Evolutionary conservation across 306 rosid genomes (phyloP), one percentile per base, ranked within the genome.

Genomic region (Phaseolus lunatus): DNA sequence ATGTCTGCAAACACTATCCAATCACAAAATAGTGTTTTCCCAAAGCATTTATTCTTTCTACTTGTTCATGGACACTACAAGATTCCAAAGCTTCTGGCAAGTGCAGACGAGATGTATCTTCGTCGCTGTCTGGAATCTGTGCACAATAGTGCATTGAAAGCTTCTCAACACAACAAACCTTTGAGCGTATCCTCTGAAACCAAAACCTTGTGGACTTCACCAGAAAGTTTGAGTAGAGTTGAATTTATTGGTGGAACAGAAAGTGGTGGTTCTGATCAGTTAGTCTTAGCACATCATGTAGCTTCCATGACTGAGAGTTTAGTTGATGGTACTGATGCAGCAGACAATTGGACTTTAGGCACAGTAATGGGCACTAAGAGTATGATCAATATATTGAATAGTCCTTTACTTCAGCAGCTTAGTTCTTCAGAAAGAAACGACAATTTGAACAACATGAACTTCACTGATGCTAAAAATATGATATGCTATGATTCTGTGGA

Each of bases 51-150:
- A 3, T 71, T 52, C 49, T 52, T 52, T 26, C 49, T 71, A 71
- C 64, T 71, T 52, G 64, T 71, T 71, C 49, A 50, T 52, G 76
- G 76, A 20, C 48, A 52, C 49, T 50, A 52, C 15, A 71, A 20
- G 64, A 52, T 71, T 71, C 76, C 64, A 71, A 71, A 71, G 22
- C 20, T 52, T 52, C 22, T 71, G 45, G 50, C 76, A 52, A 49
- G 35, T 12, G 33, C 64, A 50, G 64, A 71, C 7, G 76, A 69
- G 61, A 69, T 48, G 9, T 48, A 69, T 69, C 33, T 66, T 22
- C 71, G 71, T 18, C 52, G 52, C 27, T 66, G 52, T 10, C 31
- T 66, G 2, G 13, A 66, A 39, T 20, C 14, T 10, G 18, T 66
- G 13, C 71, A 66, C 31, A 66, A 11, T 20, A 66, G 48, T 39